A percentile compares a stretch with the other conserved stretches of the same genome.
phyloP scores from a whole-genome alignment of 1,284 basidiomycete genomes.

The Naganishia sp. region DNA sequence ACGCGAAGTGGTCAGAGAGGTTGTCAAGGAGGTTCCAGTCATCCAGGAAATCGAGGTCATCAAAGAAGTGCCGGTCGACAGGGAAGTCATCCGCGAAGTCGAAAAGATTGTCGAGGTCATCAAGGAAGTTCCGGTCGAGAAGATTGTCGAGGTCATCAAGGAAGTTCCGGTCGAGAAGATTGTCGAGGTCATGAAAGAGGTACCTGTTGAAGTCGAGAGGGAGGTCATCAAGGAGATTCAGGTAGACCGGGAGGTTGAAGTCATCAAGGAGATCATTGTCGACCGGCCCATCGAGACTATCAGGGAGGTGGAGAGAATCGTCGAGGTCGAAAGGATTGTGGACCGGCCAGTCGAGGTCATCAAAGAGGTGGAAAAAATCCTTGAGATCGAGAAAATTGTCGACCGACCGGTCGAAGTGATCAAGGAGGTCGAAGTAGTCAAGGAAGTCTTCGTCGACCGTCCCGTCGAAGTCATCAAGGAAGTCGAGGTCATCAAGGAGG shows the following conservation, averaged over 20 bases:
- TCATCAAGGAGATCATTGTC: slow-evolving; percentile 35
- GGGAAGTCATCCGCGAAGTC: slow-evolving; percentile 32
- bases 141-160: too few relatives aligned
- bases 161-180: slow-evolving; percentile 31
- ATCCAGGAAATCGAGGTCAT: slow-evolving; percentile 38
- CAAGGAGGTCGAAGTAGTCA: slow-evolving; percentile 38
- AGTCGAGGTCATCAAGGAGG: slow-evolving; percentile 39
- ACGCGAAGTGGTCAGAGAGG: slow-evolving; percentile 41
- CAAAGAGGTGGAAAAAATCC: slow-evolving; percentile 38
- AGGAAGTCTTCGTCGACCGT: slow-evolving; percentile 36
- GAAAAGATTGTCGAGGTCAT: slow-evolving; percentile 30
- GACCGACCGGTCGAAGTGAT: slow-evolving; percentile 38
- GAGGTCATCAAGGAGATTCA: slow-evolving; percentile 44
- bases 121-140: slow-evolving; percentile 35
- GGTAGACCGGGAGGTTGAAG: slow-evolving; percentile 42
- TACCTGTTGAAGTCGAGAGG: slow-evolving; percentile 33
- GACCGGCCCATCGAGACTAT: slow-evolving; percentile 40
- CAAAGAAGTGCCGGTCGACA: slow-evolving; percentile 34
- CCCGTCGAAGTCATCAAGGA: slow-evolving; percentile 37
- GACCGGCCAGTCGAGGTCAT: slow-evolving; percentile 47
- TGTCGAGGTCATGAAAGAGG: slow-evolving; percentile 38
- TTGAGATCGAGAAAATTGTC: slow-evolving; percentile 38
- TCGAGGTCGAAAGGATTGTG: slow-evolving; percentile 40
- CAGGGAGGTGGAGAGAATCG: slow-evolving; percentile 42
- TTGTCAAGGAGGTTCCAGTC: slow-evolving; percentile 44